These are phyloP conservation scores for Lycium ferocissimum DNA, from an alignment of 257 asterid genomes.

Conservation along the genomic window DNA sequence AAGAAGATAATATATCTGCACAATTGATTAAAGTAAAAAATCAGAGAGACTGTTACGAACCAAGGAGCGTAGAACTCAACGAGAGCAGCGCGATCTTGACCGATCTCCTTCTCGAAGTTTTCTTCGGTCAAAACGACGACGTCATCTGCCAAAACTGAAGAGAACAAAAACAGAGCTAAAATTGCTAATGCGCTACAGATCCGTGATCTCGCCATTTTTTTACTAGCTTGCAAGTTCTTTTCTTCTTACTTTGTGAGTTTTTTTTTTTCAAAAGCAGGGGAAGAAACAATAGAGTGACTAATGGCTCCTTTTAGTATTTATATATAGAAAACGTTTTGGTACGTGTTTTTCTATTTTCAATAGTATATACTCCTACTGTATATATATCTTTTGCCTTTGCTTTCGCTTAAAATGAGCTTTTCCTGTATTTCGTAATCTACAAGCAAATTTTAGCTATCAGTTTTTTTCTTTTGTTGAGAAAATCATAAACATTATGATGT, in stretches of 20 bases:
- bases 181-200: constrained; percentile 45
- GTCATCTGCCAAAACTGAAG: constrained; percentile 64
- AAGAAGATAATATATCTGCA: not conserved
- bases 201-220: constrained; percentile 55
- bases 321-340: not conserved
- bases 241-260: not conserved
- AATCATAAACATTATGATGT: too few species aligned
- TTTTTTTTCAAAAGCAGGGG: not conserved
- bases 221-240: not conserved
- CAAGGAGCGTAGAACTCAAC: constrained; percentile 96
- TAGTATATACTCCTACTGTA: not conserved
- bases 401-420: not conserved
- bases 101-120: constrained; percentile 86
- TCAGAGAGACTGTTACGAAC: constrained; percentile 38
- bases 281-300: not conserved
- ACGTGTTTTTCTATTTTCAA: not conserved
- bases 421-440: not conserved
- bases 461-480: too few species aligned
- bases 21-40: not conserved
- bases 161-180: constrained; percentile 47
- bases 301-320: not conserved
- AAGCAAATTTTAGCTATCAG: not conserved
- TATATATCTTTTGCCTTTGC: not conserved
- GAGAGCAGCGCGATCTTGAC: constrained; percentile 88
- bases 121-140: constrained; percentile 82